Base-by-base conservation (phyloP, 225 moss, liverwort and hornwort species). In the Polytrichum formosum region DNA sequence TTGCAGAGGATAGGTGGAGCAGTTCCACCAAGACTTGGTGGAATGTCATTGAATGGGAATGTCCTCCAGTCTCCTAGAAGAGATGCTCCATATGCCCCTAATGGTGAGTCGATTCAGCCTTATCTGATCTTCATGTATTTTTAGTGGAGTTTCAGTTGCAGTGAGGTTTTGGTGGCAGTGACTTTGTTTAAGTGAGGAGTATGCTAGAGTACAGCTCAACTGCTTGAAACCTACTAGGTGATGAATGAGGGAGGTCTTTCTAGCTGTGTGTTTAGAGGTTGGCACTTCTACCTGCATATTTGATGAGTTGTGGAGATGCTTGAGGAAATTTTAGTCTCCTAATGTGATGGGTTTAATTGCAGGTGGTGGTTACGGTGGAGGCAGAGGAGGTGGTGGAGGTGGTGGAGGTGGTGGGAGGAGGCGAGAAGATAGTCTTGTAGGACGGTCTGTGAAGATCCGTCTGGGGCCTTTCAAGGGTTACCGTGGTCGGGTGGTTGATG, bases 41-140 rank as follows among this genome's bases (percentile, higher is more conserved):
- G 74, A 28, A 76, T 91, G 56, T 78, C 64, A 33, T 73, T 90
- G 18, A 85, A 86, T 58, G 80, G 85, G 67, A 91, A 86, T 65
- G 88, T 92, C 75, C 88, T 99, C 60, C 98, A 99, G 73, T 99
- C 98, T 76, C 98, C 98, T 16, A 83, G 98, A 35, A 88, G 94
- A 72, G 84, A 76, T 33, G 83, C 82, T 58, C 73, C 76, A 21
- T 90, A 81, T 68, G 78, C 70, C 67, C 77, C 73, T 61, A 74
- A 73, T 78, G 92, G 92, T 67, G 73, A 68, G 79, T 74, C 4
- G 1, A 22, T 33, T 28, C 0, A 19, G 46, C 46, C 46, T 3
- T 46, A 46, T 4, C 46, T 1, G 0, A 46, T 46, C 16, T 2
- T 46, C 13, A 16, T 46, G 46, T 46, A 46, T 16, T 2, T 46